A percentile compares a stretch with the other conserved stretches of the same genome.
Conservation (phyloP, 1,284 basidiomycete genomes). For the Malassezia sympodialis region DNA sequence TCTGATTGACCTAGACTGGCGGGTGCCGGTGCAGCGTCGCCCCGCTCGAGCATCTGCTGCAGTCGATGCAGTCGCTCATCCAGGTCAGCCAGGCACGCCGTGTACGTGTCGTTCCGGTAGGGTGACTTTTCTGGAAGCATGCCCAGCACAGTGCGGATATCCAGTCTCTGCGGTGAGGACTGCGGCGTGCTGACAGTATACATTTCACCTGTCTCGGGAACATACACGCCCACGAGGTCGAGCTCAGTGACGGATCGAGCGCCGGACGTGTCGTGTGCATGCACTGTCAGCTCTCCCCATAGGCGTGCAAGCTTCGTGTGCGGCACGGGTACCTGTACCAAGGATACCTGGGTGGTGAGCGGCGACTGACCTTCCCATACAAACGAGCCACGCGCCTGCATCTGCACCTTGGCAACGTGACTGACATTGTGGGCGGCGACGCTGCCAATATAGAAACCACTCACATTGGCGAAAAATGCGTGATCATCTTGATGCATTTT, state of each 20-base stretch:
- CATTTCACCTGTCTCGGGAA: background rate
- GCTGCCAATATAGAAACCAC: slow-evolving; percentile 10
- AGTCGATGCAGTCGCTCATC: slow-evolving; percentile 4
- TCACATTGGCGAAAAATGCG: slow-evolving; percentile 9
- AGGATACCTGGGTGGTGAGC: background rate
- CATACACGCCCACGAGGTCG: slow-evolving; percentile 5
- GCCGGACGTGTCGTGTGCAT: background rate
- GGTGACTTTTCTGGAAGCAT: slow-evolving; percentile 2
- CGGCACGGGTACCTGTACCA: background rate
- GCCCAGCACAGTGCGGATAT: slow-evolving; percentile 6
- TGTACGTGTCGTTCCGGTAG: slow-evolving; percentile 8
- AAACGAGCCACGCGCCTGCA: slow-evolving; percentile 3
- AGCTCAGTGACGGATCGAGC: background rate
- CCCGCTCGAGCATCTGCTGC: background rate
- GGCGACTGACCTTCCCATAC: background rate
- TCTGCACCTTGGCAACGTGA: background rate
- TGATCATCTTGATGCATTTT: background rate
- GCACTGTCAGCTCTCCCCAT: background rate
- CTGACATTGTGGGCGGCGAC: background rate
- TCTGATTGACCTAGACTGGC: background rate
- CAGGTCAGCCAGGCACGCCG: slow-evolving; percentile 7
- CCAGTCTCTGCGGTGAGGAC: background rate
- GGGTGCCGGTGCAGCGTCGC: background rate
- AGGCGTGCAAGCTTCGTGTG: background rate
- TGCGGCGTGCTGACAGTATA: slow-evolving; percentile 8